Base-by-base conservation (phyloP, 2,329 filamentous ascomycete species). In the Fusarium denticulatum region DNA sequence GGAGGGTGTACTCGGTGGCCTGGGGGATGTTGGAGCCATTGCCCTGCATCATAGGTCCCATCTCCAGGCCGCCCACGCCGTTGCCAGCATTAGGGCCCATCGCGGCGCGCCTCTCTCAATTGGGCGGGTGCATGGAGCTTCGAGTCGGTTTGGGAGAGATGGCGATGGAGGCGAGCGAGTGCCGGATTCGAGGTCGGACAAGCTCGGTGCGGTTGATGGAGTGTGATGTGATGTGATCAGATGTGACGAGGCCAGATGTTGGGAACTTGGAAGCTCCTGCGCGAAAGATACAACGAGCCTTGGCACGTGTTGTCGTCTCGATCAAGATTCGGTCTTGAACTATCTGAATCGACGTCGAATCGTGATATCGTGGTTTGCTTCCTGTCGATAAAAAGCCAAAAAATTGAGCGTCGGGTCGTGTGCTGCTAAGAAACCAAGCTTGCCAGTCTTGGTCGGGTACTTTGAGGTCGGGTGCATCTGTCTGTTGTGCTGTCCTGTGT, bases 1-100 rank as follows among this genome's bases (percentile, higher is more conserved):
- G 89, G 42, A 91, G 82, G 12, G 89, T 91, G 76, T 91, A 91
- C 76, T 90, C 89, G 70, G 89, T 91, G 71, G 88, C 88, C 77
- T 87, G 87, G 46, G 88, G 88, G 75, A 88, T 85, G 79, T 86
- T 87, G 68, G 82, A 78, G 76, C 83, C 81, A 78, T 84, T 83
- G 75, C 82, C 80, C 79, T 84, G 84, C 84, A 85, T 85, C 80
- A 81, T 83, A 74, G 79, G 82, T 73, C 78, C 82, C 79, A 83
- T 82, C 57, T 87, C 86, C 82, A 85, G 83, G 67, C 83, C 83
- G 74, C 81, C 81, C 77, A 85, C 82, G 80, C 84, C 85, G 80
- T 84, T 85, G 72, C 83, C 84, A 77, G 81, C 81, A 77, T 81
- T 83, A 69, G 82, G 82, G 82, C 81, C 82, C 82, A 84, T 84